Conservation (phyloP, 2,329 filamentous ascomycete species). For the Fusarium sp. region DNA sequence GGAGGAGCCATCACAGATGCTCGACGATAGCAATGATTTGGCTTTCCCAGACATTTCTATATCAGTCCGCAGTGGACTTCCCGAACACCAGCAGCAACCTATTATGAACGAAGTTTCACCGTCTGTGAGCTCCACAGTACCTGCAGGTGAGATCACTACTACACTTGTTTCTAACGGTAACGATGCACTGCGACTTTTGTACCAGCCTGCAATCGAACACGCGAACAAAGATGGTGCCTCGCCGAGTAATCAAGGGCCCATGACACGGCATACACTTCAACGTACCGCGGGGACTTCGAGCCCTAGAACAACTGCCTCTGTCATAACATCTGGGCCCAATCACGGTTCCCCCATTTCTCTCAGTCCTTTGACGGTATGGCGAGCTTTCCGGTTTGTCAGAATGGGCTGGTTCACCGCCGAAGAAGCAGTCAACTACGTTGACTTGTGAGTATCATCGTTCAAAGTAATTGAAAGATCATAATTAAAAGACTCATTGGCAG, state of each 20-base stretch:
- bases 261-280: neutral
- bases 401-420: conserved; percentile 66
- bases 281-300: neutral
- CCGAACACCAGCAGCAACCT: neutral
- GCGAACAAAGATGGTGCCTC: neutral
- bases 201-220: conserved; percentile 53
- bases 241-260: neutral
- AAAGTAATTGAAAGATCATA: neutral
- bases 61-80: neutral
- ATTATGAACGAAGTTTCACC: neutral
- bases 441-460: conserved; percentile 51
- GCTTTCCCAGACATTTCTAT: neutral
- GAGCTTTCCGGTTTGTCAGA: conserved; percentile 57
- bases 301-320: neutral
- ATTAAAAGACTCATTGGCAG: neutral
- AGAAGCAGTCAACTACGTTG: conserved; percentile 63
- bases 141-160: conserved; percentile 31
- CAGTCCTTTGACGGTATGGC: conserved; percentile 18
- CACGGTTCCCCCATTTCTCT: rapidly evolving
- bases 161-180: conserved; percentile 64
- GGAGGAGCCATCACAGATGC: neutral
- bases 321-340: neutral
- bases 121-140: neutral
- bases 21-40: neutral
- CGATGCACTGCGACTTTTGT: conserved; percentile 63